Conservation (phyloP, 2,329 filamentous ascomycete species). For the Fusarium buharicum region DNA sequence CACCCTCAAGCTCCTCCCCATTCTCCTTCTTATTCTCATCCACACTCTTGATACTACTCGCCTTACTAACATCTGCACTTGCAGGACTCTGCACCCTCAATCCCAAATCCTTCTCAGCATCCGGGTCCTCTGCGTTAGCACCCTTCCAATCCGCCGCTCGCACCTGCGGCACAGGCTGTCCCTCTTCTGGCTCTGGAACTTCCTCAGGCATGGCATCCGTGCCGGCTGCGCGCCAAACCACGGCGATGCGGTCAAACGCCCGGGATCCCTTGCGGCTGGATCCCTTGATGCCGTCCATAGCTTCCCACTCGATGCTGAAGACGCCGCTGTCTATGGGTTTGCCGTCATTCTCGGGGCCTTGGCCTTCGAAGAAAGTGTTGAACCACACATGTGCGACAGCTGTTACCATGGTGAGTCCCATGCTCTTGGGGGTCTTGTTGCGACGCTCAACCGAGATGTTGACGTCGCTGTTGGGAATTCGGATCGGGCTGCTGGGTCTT, state of each 20-base stretch:
- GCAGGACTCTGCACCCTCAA: conserved; percentile 71
- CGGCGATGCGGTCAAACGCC: conserved; percentile 82
- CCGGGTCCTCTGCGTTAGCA: conserved; percentile 53
- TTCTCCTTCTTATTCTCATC: conserved; percentile 38
- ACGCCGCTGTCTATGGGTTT: conserved; percentile 73
- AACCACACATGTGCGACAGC: conserved; percentile 97
- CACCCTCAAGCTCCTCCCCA: conserved; percentile 45
- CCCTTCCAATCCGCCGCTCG: conserved; percentile 80
- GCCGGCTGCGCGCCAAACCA: conserved; percentile 77
- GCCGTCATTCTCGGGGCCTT: conserved; percentile 74
- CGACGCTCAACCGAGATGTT: conserved; percentile 91
- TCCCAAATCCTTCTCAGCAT: conserved; percentile 72
- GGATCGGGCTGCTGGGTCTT: conserved; percentile 73
- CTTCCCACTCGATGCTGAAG: conserved; percentile 68
- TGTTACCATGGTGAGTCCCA: conserved; percentile 90
- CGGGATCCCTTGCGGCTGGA: conserved; percentile 82
- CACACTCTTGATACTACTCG: conserved; percentile 71
- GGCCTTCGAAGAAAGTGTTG: conserved; percentile 91
- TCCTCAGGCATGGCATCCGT: conserved; percentile 44
- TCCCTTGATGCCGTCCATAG: conserved; percentile 95
- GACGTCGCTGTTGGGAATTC: conserved; percentile 83
- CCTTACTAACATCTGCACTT: conserved; percentile 75
- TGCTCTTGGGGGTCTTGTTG: conserved; percentile 78
- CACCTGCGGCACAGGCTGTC: conserved; percentile 76
- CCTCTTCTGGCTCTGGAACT: conserved; percentile 70